Evolutionary conservation across 345 rosid species (phyloP).

Genomic region (Corchorus olitorius): DNA sequence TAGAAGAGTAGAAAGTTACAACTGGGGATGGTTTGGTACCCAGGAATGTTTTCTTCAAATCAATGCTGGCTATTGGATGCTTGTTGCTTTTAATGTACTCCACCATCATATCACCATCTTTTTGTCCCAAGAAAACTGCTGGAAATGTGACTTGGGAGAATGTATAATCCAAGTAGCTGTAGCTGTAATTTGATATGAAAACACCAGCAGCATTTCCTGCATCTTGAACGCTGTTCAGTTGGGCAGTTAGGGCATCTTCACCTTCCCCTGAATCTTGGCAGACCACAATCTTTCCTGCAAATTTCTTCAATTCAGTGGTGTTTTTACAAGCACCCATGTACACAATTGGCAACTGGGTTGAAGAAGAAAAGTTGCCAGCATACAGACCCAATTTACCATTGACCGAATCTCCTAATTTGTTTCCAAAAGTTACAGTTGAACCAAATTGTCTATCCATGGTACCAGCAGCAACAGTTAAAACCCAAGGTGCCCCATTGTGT

Average conservation of each 20-base stretch:
- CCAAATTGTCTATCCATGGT: conserved; percentile 40
- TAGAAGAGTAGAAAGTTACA: conserved; percentile 49
- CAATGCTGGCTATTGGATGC: conserved; percentile 36
- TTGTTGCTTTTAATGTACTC: conserved; percentile 38
- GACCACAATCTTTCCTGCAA: conserved; percentile 39
- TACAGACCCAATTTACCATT: conserved; percentile 37
- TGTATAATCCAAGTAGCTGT: conserved; percentile 21
- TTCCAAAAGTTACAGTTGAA: conserved; percentile 28
- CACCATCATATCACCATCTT: conserved; percentile 33
- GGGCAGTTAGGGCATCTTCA: conserved; percentile 25
- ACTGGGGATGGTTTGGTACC: conserved; percentile 41
- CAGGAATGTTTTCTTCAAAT: conserved; percentile 36
- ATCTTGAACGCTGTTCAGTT: conserved; percentile 22
- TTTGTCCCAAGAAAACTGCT: conserved; percentile 29
- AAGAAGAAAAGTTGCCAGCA: conserved; percentile 29
- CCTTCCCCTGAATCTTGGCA: conserved; percentile 36
- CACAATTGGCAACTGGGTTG: conserved; percentile 26
- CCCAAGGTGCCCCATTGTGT: conserved; percentile 56
- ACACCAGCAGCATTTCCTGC: conserved; percentile 35
- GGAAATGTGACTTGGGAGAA: conserved; percentile 29
- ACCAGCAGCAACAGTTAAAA: conserved; percentile 49
- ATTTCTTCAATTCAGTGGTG: conserved; percentile 21
- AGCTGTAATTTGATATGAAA: conserved; percentile 41
- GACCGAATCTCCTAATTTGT: conserved; percentile 16
- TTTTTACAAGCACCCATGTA: conserved; percentile 40